Base-by-base conservation (phyloP, 352 stramenopile genomes). In the Phytophthora melonis region DNA sequence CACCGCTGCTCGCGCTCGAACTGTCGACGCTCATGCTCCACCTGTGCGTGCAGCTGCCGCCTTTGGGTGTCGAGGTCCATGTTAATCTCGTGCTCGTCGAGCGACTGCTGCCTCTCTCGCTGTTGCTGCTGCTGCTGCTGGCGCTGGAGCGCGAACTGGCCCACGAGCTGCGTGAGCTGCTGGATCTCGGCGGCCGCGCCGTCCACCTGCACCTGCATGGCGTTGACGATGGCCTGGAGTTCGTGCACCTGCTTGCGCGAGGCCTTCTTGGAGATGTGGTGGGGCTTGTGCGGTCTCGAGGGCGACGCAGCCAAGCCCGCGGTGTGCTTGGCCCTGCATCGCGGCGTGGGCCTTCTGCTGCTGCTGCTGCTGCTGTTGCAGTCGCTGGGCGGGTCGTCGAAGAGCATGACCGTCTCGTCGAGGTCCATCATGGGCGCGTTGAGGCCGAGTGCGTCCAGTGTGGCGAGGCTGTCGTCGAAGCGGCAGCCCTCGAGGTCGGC, bases 211-310 rank as follows among this genome's bases (percentile, higher is more conserved):
- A 63, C 58, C 30, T 80, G 74, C 74, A 80, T 80, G 52, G 36
- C 43, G 45, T 77, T 66, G 19, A 80, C 74, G 50, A 72, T 80
- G 23, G 14, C 52, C 32, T 80, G 74, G 18, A 80, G 70, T 61
- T 78, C 69, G 52, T 78, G 74, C 57, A 80, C 69, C 39, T 80
- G 63, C 56, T 74, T 75, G 27, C 70, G 70, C 32, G 66, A 77
- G n/a, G 69, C 64, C 60, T 73, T 76, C 27, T 80, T 80, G 32
- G 58, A 56, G 56, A 43, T 2, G 36, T 18, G 36, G 36, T 77
- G 74, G 41, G 66, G 61, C 10, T 50, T 54, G 41, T 70, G 71
- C 25, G 67, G 47, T 32, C 47, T 66, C 21, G 72, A 43, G 36
- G 36, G 52, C 21, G 72, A 70, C 16, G 50, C 14, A 13, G 30